Evolutionary conservation across 805 yeast species (phyloP), one percentile per base, ranked within the genome.

Genomic region (Wickerhamomyces silvicola): DNA sequence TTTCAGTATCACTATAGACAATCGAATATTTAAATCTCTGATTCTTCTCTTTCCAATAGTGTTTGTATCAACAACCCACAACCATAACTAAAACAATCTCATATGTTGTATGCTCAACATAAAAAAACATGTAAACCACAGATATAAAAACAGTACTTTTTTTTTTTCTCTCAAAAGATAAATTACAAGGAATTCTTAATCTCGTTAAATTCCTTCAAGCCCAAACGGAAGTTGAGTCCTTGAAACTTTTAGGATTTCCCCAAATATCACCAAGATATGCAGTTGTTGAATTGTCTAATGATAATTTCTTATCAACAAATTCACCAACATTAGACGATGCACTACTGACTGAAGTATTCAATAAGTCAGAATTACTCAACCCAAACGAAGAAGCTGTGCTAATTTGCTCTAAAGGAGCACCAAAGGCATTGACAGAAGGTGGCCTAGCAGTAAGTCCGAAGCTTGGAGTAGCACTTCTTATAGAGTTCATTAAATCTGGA

Each of bases 191-290:
- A n/a, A n/a, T n/a, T n/a, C n/a, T n/a, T n/a, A n/a, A 22, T 13
- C 24, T 13, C 12, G 12, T 4, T 19, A 26, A 21, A 17, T n/a
- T 27, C 5, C 12, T 23, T 40, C 35, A 50, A 3, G 54, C 56
- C 56, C 56, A 51, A 16, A 51, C 55, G 8, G 56, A 50, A 2
- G 50, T 24, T 9, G 53, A 45, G 27, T 29, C 41, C 32, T 47
- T 43, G 19, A 41, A 27, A 9, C 41, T 30, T 23, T 43, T 46
- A 2, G 49, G 38, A 22, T 34, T 39, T 2, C 50, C 51, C 56
- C 56, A 50, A 21, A 50, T 46, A 20, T 49, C 54, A 24, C 48
- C 48, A 23, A 49, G 23, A 32, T 50, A 50, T 4, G 39, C 32
- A 14, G 38, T 17, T 5, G 31, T 24, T 3, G 46, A 32, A 13